These are phyloP conservation scores for Paracoccidioides lutzii DNA, from an alignment of 2,329 filamentous ascomycete genomes.

Conservation along the genomic window DNA sequence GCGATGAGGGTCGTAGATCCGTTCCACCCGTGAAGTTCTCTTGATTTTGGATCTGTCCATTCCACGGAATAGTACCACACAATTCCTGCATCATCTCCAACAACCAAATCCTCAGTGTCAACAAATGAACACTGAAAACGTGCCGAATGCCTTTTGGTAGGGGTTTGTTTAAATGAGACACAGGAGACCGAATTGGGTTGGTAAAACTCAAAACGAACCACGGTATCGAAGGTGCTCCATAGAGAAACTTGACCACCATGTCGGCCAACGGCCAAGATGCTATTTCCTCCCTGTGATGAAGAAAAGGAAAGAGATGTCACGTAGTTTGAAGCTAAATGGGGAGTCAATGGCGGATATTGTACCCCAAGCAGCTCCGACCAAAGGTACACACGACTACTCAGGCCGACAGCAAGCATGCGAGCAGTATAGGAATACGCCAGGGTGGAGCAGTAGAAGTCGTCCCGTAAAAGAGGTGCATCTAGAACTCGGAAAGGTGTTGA, in stretches of 20 bases:
- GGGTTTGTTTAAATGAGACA: constrained; percentile 63
- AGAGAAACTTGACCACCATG: constrained; percentile 64
- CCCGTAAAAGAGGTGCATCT: constrained; percentile 75
- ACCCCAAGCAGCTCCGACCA: constrained; percentile 73
- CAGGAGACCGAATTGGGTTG: constrained; percentile 65
- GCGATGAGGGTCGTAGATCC: constrained; percentile 67
- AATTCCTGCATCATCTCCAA: constrained; percentile 71
- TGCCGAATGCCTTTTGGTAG: constrained; percentile 38
- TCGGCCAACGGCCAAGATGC: constrained; percentile 73
- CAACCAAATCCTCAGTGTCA: constrained; percentile 67
- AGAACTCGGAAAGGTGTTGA: constrained; percentile 72
- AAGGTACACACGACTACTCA: constrained; percentile 66
- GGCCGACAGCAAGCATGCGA: constrained; percentile 68
- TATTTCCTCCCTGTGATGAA: constrained; percentile 58
- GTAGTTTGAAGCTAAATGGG: constrained; percentile 36
- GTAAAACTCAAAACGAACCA: constrained; percentile 60
- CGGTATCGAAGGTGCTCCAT: constrained; percentile 55
- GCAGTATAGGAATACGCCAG: constrained; percentile 69
- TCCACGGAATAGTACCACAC: constrained; percentile 84
- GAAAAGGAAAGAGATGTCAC: constrained; percentile 88
- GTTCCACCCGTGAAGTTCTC: constrained; percentile 60
- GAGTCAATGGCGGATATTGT: constrained; percentile 45
- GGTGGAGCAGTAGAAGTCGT: constrained; percentile 91
- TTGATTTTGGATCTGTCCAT: constrained; percentile 48
- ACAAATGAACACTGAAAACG: constrained; percentile 39